phyloP scores from a whole-genome alignment of 805 yeast genomes.

The Pichia nanzhaoensis region DNA sequence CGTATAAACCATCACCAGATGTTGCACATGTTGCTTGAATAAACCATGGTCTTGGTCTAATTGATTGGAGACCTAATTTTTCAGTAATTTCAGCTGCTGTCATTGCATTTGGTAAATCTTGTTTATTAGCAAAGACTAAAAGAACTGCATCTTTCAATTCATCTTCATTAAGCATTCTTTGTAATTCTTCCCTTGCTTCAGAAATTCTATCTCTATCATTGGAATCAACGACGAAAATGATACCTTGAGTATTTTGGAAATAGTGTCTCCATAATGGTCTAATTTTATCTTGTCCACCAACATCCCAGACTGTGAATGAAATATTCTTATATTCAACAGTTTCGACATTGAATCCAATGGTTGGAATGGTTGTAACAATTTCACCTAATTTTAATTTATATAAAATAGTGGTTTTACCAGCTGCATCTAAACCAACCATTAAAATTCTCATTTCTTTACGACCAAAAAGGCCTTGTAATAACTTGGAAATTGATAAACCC shows the following conservation, averaged over 20 bases:
- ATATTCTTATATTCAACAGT: conserved; percentile 96
- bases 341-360: conserved; percentile 96
- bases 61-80: conserved; percentile 91
- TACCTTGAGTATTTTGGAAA: conserved; percentile 98
- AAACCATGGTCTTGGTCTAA: conserved; percentile 99
- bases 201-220: conserved; percentile 96
- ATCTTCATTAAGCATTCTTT: conserved; percentile 97
- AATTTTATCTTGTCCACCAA: conserved; percentile 99
- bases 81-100: conserved; percentile 98
- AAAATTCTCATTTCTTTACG: conserved; percentile 96
- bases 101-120: conserved; percentile 98
- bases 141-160: conserved; percentile 95
- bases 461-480: conserved; percentile 92
- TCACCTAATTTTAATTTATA: conserved; percentile 94
- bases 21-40: conserved; percentile 99
- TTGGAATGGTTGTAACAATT: conserved; percentile 93
- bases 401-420: conserved; percentile 96
- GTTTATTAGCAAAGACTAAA: conserved; percentile 95
- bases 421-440: conserved; percentile 98
- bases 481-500: conserved; percentile 95
- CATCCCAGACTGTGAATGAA: conserved; percentile 97
- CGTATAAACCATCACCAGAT: conserved; percentile 97
- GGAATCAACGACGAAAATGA: conserved; percentile 95
- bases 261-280: conserved; percentile 99
- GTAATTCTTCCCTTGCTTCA: conserved; percentile 97